Conservation (phyloP, 2,329 filamentous ascomycete genomes). For the Paraconiothyrium brasiliense region DNA sequence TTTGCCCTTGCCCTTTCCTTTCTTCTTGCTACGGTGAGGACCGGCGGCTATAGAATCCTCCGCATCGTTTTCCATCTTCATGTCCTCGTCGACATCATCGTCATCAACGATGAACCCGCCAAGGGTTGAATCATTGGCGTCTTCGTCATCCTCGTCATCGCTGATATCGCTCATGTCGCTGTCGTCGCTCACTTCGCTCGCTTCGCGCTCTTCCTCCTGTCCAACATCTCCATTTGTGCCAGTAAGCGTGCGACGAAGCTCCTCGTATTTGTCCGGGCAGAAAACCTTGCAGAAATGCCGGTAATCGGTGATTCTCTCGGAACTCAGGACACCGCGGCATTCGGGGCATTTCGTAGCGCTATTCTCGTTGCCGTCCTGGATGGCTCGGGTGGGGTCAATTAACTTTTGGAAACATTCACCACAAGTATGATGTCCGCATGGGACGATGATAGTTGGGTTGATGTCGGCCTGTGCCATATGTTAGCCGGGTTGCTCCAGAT, state of each 20-base stretch:
- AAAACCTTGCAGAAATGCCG: constrained; percentile 77
- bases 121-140: constrained; percentile 50
- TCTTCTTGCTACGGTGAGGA: constrained; percentile 25
- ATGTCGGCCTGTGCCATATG: constrained; percentile 58
- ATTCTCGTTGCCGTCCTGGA: constrained; percentile 64
- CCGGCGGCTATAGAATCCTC: not conserved
- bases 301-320: constrained; percentile 77
- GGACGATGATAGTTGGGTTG: constrained; percentile 80
- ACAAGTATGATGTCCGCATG: constrained; percentile 85
- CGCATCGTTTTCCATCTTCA: constrained; percentile 14
- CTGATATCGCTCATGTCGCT: constrained; percentile 45
- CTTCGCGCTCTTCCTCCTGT: constrained; percentile 37
- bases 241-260: constrained; percentile 20
- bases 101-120: constrained; percentile 66
- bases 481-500: not conserved
- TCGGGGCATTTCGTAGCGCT: constrained; percentile 73
- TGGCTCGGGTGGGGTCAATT: constrained; percentile 65
- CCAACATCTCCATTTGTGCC: constrained; percentile 34
- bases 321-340: constrained; percentile 74
- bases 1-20: constrained; percentile 58
- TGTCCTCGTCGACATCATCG: constrained; percentile 27
- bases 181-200: constrained; percentile 40
- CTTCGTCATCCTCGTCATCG: constrained; percentile 51
- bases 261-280: constrained; percentile 63
- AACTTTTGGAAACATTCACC: constrained; percentile 78